Base-by-base conservation (phyloP, 305 asterid genomes). In the Vinca major region DNA sequence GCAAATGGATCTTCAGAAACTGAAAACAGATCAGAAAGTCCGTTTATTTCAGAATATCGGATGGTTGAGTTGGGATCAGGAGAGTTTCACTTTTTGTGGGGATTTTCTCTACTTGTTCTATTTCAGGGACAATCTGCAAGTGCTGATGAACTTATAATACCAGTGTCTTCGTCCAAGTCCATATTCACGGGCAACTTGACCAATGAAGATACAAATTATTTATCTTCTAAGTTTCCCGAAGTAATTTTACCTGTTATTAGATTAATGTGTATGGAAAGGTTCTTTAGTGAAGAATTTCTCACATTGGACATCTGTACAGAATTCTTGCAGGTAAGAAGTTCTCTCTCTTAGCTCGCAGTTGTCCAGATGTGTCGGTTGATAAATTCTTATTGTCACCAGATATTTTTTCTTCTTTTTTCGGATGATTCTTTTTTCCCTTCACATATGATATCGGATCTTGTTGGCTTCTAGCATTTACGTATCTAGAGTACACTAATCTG, bases 61-160 rank as follows among this genome's bases (percentile, higher is more conserved):
- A 91, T 91, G 98, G 93, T 91, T 76, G 95, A 82, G 81, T 69
- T 94, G 86, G 76, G 71, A 76, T 74, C 70, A 66, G 90, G 85
- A 65, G 96, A 91, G 61, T 89, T 84, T 74, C 86, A 78, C 74
- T 89, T 94, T 79, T 82, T 94, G 63, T 94, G 97, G 97, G 95
- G 98, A 44, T 86, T 89, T 69, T 78, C 89, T 69, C 85, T 89
- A 66, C 81, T 94, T 80, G 79, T 87, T 82, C 81, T 94, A 63
- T 89, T 89, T 86, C 95, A 89, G 87, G 88, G 87, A 83, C 94
- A 82, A 81, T 88, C 80, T 73, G 69, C 65, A 11, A 69, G 79
- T 70, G 74, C 69, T 62, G 64, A 75, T 68, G 76, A 80, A 74
- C 75, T 75, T 69, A 77, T 81, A 57, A 82, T 85, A 70, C 88